Evolutionary conservation across 768 basidiomycete species (phyloP), one percentile per base, ranked within the genome.

Genomic region (Mycena crocata): DNA sequence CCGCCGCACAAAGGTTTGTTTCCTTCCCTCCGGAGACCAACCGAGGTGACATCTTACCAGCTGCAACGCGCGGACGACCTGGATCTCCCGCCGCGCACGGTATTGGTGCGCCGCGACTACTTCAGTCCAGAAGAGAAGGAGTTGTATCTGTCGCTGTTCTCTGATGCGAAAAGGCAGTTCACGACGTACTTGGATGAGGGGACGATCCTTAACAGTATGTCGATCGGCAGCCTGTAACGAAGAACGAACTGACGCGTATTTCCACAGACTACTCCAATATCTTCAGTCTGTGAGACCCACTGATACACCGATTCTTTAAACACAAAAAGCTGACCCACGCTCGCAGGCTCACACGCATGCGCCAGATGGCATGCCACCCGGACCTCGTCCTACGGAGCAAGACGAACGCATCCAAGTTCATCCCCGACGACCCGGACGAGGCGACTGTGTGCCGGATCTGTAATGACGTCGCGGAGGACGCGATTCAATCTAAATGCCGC

Each of bases 91-190:
- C 98, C 98, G 9, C 86, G 98, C 40, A 96, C 90, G 0, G 93
- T 99, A 24, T 84, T 93, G 51, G 90, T 99, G 62, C 88, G 95
- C 46, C 83, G 90, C 55, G 97, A 99, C 77, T 93, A 92, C 78
- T 99, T 99, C 83, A 96, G 94, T 69, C 92, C 94, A 0, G 96
- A 98, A 78, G 98, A 99, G 81, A 98, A 96, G 76, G 98, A 99
- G 72, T 81, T 98, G 5, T 98, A 97, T 76, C 84, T 90, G 35
- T 95, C 93, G 1, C 81, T 99, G 30, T 99, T 96, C 83, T 91
- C 93, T 5, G 94, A 96, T 69, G 96, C 96, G 13, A 96, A 93
- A 80, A 85, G 98, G 44, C 91, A 94, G 74, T 99, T 99, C 78
- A 89, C 73, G 57, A 99, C 96, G 2, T 99, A 94, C 76, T 87